Percentiles rank a stretch among this genome's conserved stretches.
These are phyloP conservation scores for Candida montana DNA, from an alignment of 805 yeast genomes.

Conservation along the genomic window DNA sequence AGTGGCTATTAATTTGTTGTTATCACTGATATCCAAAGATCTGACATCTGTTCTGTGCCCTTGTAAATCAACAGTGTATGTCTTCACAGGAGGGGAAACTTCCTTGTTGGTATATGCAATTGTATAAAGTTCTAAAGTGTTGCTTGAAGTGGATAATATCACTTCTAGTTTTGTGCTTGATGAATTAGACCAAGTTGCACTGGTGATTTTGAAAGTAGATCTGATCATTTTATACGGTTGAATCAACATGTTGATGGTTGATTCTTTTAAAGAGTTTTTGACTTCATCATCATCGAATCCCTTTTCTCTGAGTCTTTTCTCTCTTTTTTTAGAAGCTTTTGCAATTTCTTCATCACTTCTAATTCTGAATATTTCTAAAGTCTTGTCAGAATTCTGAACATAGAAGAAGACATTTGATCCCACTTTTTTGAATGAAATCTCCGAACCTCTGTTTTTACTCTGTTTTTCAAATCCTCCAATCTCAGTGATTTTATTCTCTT, in stretches of 20 bases:
- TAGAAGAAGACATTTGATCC: constrained; percentile 45
- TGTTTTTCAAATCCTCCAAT: constrained; percentile 69
- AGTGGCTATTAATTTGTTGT: constrained; percentile 74
- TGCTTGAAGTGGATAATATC: constrained; percentile 61
- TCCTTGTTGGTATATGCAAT: constrained; percentile 57
- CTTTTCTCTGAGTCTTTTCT: constrained; percentile 70
- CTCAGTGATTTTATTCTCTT: constrained; percentile 42
- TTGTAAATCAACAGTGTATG: constrained; percentile 58
- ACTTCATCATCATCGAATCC: constrained; percentile 61
- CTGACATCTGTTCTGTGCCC: constrained; percentile 93
- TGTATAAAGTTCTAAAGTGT: constrained; percentile 66
- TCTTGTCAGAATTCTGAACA: constrained; percentile 74
- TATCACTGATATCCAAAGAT: constrained; percentile 75
- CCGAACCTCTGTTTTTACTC: constrained; percentile 66
- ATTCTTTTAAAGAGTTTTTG: constrained; percentile 39
- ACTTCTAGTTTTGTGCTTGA: constrained; percentile 50
- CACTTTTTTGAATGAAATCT: constrained; percentile 44
- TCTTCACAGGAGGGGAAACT: constrained; percentile 40
- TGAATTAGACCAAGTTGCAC: constrained; percentile 58
- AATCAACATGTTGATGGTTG: constrained; percentile 50
- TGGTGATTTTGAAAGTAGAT: constrained; percentile 55
- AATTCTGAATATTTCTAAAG: constrained; percentile 73
- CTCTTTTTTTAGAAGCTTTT: constrained; percentile 72
- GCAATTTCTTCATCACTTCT: constrained; percentile 72
- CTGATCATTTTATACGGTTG: constrained; percentile 68